Conservation (phyloP, 306 rosid species). For the Casuarina cunninghamiana region DNA sequence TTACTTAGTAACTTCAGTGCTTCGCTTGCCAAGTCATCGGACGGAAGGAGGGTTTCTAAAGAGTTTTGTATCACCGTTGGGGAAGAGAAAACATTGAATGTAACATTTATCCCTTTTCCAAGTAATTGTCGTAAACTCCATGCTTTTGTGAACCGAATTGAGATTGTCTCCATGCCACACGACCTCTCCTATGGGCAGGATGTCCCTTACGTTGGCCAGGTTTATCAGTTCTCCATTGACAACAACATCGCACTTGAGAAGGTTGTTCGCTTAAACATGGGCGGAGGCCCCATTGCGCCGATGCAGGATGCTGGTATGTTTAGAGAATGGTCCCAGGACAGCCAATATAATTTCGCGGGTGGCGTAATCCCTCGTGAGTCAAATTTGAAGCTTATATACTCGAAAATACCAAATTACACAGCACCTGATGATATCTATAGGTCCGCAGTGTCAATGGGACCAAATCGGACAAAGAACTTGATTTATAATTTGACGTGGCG, state of each 20-base stretch:
- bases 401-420: background rate
- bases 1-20: background rate
- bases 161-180: background rate
- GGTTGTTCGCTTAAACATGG: background rate
- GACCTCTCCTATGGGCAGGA: background rate
- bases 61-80: background rate
- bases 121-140: background rate
- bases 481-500: background rate
- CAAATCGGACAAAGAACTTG: background rate
- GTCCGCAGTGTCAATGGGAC: background rate
- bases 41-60: background rate
- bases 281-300: background rate
- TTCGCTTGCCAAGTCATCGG: background rate
- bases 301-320: background rate
- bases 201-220: background rate
- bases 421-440: background rate
- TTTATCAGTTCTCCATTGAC: background rate
- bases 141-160: background rate
- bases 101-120: background rate
- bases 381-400: background rate
- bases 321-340: background rate
- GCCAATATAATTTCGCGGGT: background rate
- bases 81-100: background rate
- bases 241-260: background rate
- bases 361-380: background rate